A percentile compares a stretch with the other conserved stretches of the same genome.
Conservation (phyloP, 495 filamentous ascomycete genomes). For the Aspergillus heteromorphus region DNA sequence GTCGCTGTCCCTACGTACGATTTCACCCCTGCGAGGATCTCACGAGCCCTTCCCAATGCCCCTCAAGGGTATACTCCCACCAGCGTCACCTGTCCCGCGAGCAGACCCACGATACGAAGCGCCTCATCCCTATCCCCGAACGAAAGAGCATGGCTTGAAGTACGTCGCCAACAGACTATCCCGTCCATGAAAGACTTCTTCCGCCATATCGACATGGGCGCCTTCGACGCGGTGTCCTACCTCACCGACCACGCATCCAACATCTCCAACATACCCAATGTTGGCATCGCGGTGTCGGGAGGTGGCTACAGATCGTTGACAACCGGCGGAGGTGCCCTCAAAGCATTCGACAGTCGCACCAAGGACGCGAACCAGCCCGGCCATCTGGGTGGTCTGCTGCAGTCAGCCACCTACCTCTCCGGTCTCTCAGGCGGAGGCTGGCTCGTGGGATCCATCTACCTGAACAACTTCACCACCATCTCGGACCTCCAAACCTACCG, state of each 20-base stretch:
- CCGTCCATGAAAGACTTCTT: conserved; percentile 65
- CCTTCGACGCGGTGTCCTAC: conserved; percentile 70
- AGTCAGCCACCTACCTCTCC: conserved; percentile 71
- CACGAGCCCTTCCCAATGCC: conserved; percentile 32
- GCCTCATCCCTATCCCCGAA: conserved; percentile 54
- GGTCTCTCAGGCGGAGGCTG: conserved; percentile 82
- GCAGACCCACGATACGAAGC: conserved; percentile 42
- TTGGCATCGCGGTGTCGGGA: conserved; percentile 52
- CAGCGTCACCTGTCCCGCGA: conserved; percentile 29
- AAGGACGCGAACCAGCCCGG: conserved; percentile 55
- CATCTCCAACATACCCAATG: conserved; percentile 54
- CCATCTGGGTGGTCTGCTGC: conserved; percentile 70
- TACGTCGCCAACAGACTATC: conserved; percentile 50
- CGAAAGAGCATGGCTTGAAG: conserved; percentile 62
- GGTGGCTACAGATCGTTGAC: conserved; percentile 78
- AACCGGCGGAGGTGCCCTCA: conserved; percentile 78
- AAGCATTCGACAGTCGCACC: conserved; percentile 75
- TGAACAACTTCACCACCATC: conserved; percentile 80
- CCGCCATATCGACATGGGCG: conserved; percentile 57
- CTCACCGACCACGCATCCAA: conserved; percentile 51
- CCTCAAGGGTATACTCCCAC: conserved; percentile 35
- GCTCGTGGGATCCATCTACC: conserved; percentile 72
- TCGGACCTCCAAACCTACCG: conserved; percentile 44
- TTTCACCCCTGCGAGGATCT: background rate
- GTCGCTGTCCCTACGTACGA: background rate